These are phyloP conservation scores for Talaromyces nanjingensis DNA, from an alignment of 495 filamentous ascomycete species.

Conservation along the genomic window DNA sequence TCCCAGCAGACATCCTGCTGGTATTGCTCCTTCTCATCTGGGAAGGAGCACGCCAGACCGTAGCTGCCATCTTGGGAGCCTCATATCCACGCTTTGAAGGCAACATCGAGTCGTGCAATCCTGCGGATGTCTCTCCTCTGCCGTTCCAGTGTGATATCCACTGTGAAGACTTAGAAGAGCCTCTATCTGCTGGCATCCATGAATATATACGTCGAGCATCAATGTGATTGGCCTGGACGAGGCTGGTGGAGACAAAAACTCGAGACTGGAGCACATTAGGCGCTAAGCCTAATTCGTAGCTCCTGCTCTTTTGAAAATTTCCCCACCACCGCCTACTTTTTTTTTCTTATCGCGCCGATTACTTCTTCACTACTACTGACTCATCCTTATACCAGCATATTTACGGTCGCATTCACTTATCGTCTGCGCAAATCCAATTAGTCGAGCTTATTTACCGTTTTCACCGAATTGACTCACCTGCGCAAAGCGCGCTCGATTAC, in stretches of 20 bases:
- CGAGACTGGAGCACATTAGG: neutral
- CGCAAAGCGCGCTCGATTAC: constrained; percentile 2
- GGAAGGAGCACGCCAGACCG: neutral
- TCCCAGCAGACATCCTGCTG: neutral
- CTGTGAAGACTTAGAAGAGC: neutral
- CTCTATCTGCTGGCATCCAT: neutral
- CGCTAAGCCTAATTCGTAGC: constrained; percentile 8
- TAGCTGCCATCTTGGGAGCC: neutral
- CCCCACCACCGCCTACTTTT: constrained; percentile 5
- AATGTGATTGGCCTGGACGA: neutral
- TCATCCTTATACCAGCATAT: neutral
- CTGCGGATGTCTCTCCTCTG: too few species aligned
- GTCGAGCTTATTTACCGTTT: neutral
- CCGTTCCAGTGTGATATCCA: too few species aligned
- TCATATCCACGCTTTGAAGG: neutral
- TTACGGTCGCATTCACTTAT: neutral
- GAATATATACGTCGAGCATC: neutral
- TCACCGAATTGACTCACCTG: constrained; percentile 1
- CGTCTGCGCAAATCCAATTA: neutral
- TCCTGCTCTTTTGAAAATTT: neutral
- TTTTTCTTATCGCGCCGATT: constrained; percentile 6
- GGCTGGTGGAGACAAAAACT: neutral
- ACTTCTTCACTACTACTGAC: neutral
- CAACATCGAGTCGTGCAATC: neutral
- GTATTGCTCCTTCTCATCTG: neutral